Percentiles rank a stretch among this genome's conserved stretches.
These are phyloP conservation scores for Poronia punctata DNA, from an alignment of 495 filamentous ascomycete species.

Conservation along the genomic window DNA sequence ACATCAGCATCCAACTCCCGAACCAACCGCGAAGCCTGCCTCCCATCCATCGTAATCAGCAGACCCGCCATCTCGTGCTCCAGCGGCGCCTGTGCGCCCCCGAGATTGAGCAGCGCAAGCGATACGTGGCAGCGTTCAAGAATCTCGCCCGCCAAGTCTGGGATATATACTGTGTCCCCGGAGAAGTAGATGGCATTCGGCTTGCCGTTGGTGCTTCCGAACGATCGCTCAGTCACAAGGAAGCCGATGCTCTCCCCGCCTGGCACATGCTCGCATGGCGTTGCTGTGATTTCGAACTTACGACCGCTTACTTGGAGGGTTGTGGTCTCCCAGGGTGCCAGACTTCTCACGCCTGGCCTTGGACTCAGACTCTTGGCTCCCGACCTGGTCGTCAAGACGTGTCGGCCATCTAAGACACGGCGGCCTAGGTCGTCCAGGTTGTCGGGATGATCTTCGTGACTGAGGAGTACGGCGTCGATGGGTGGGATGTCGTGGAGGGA, in stretches of 20 bases:
- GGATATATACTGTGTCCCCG: slow-evolving; percentile 48
- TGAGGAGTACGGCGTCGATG: slow-evolving; percentile 47
- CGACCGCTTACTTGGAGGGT: slow-evolving; percentile 18
- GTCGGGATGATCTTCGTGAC: slow-evolving; percentile 51
- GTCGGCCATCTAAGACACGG: slow-evolving; percentile 39
- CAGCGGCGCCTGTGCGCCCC: slow-evolving; percentile 22
- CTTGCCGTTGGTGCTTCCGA: slow-evolving; percentile 33
- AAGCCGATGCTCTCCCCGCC: slow-evolving; percentile 45
- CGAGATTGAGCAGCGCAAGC: slow-evolving; percentile 33
- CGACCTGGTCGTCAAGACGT: slow-evolving; percentile 45
- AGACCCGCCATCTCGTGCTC: slow-evolving; percentile 26
- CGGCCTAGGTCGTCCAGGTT: slow-evolving; percentile 42
- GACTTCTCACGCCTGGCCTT: slow-evolving; percentile 35
- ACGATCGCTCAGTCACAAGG: slow-evolving; percentile 31
- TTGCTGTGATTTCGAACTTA: slow-evolving; percentile 44
- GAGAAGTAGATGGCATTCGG: slow-evolving; percentile 51
- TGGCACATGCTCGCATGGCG: slow-evolving; percentile 41
- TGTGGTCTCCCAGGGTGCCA: slow-evolving; percentile 30
- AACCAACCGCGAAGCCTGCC: slow-evolving; percentile 34
- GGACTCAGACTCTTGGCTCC: slow-evolving; percentile 41
- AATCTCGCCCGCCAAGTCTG: slow-evolving; percentile 32
- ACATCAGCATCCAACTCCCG: slow-evolving; percentile 38
- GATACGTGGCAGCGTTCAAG: slow-evolving; percentile 27
- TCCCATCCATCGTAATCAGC: slow-evolving; percentile 47
- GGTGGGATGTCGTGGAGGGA: slow-evolving; percentile 33